A percentile compares a stretch with the other conserved stretches of the same genome.
Conservation (phyloP, 306 rosid species). For the Ziziphus jujuba region DNA sequence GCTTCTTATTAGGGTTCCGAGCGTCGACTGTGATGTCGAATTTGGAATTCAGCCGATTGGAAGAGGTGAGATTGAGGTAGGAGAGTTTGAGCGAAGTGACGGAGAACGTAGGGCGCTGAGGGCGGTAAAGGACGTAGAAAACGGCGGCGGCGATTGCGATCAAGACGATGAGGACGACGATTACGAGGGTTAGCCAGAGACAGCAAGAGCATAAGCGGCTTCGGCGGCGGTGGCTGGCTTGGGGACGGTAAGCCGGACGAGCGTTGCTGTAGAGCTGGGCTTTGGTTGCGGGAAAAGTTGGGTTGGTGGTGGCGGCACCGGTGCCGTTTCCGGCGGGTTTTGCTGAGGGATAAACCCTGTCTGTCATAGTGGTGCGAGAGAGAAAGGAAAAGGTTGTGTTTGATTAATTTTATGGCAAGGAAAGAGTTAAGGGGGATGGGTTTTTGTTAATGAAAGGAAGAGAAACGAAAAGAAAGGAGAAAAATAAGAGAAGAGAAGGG, state of each 20-base stretch:
- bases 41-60: slow-evolving; percentile 36
- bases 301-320: slow-evolving; percentile 25
- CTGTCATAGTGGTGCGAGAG: slow-evolving; percentile 49
- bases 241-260: slow-evolving; percentile 82
- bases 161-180: slow-evolving; percentile 53
- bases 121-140: slow-evolving; percentile 66
- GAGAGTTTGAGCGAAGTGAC: slow-evolving; percentile 39
- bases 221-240: slow-evolving; percentile 45
- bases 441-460: neutral
- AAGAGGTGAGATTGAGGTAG: slow-evolving; percentile 33
- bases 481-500: neutral
- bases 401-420: neutral
- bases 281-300: slow-evolving; percentile 56
- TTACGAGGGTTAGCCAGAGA: slow-evolving; percentile 46
- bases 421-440: neutral
- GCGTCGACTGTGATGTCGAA: slow-evolving; percentile 47
- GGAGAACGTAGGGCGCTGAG: slow-evolving; percentile 43
- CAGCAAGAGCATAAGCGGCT: slow-evolving; percentile 61
- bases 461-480: neutral
- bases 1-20: slow-evolving; percentile 56
- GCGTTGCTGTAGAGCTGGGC: slow-evolving; percentile 61
- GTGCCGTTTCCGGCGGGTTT: slow-evolving; percentile 38
- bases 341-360: slow-evolving; percentile 61
- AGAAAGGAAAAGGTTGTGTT: neutral
- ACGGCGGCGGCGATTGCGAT: slow-evolving; percentile 44